Percentiles rank a stretch among this genome's conserved stretches.
Conservation (phyloP, 129 eudicot genomes). For the Artemisia tridentata region DNA sequence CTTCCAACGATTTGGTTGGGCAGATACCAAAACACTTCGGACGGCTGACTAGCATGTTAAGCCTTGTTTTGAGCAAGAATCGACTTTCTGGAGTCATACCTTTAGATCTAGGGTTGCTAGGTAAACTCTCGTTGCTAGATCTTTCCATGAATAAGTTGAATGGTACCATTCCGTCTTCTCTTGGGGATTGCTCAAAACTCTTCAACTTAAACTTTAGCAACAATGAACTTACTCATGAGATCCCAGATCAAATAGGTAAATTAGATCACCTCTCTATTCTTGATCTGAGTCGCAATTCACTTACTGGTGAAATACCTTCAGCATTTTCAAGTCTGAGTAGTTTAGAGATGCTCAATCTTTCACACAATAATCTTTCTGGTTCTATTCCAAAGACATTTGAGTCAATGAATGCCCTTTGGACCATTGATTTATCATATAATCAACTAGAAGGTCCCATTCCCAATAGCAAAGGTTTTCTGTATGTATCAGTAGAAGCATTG, state of each 20-base stretch:
- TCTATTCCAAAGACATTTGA: constrained; percentile 17
- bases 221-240: constrained; percentile 4
- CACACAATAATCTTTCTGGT: constrained; percentile 37
- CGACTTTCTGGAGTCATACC: too few relatives aligned
- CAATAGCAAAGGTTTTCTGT: constrained; percentile 10
- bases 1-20: too few relatives aligned
- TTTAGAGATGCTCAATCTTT: constrained; percentile 25
- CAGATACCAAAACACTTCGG: too few relatives aligned
- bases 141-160: too few relatives aligned
- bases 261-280: background rate
- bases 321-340: constrained; percentile 6
- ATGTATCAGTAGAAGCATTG: constrained; percentile 13
- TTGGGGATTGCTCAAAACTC: too few relatives aligned
- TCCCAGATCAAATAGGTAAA: constrained; percentile 3
- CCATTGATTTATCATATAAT: constrained; percentile 29
- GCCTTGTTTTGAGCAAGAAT: too few relatives aligned
- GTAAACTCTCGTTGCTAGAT: too few relatives aligned
- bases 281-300: constrained; percentile 29
- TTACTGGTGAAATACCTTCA: constrained; percentile 23
- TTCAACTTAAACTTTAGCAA: constrained; percentile 28
- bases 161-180: too few relatives aligned
- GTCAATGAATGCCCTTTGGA: background rate
- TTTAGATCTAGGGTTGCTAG: too few relatives aligned
- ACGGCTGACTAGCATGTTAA: too few relatives aligned
- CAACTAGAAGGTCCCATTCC: constrained; percentile 31